Evolutionary conservation across 768 basidiomycete genomes (phyloP).

Genomic region (Lanmaoa pseudosensibilis): DNA sequence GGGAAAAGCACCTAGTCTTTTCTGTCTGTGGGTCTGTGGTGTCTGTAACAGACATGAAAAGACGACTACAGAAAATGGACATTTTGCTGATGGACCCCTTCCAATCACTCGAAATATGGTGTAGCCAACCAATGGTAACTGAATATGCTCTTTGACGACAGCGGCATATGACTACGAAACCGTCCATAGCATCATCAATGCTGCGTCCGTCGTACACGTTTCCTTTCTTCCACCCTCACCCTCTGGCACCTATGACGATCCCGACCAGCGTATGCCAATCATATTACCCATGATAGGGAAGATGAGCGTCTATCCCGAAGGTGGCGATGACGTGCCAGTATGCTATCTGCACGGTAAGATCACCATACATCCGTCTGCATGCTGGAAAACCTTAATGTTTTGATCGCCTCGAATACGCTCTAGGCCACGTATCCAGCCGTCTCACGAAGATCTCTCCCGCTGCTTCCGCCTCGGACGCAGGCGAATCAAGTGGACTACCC

Average conservation of each 20-base stretch:
- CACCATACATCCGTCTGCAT: too few relatives aligned
- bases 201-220: constrained; percentile 24
- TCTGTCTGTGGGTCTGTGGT: too few relatives aligned
- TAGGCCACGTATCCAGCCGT: constrained; percentile 26
- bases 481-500: constrained; percentile 8
- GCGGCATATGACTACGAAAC: constrained; percentile 25
- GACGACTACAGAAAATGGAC: too few relatives aligned
- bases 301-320: constrained; percentile 18
- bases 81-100: too few relatives aligned
- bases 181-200: constrained; percentile 23
- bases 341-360: constrained; percentile 28
- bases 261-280: constrained; percentile 13
- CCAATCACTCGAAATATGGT: background rate
- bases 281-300: constrained; percentile 31
- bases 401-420: background rate
- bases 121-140: background rate
- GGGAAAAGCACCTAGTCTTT: too few relatives aligned
- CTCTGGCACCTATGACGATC: constrained; percentile 11
- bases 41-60: too few relatives aligned
- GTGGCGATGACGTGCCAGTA: constrained; percentile 2
- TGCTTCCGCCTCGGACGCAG: background rate
- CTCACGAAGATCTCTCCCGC: constrained; percentile 26
- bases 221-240: constrained; percentile 24
- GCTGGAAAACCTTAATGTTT: background rate
- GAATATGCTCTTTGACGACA: background rate